phyloP scores from a whole-genome alignment of 1,284 basidiomycete genomes.

The Trametes polyzona region DNA sequence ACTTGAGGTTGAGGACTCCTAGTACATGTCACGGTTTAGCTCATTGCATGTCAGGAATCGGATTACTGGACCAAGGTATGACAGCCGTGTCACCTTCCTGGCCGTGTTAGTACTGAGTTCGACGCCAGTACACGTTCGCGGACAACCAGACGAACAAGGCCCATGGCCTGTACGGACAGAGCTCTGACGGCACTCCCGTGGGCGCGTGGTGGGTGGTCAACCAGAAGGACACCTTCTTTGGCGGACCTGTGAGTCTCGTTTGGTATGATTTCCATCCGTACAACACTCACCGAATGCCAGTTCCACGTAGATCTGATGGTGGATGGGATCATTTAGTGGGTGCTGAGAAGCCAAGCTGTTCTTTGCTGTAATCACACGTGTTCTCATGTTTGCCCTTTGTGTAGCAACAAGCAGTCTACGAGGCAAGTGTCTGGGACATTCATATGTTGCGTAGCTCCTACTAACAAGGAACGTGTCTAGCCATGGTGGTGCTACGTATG shows the following conservation, averaged over 20 bases:
- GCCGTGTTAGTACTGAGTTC: not conserved
- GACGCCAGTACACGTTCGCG: constrained; percentile 31
- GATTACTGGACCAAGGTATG: constrained; percentile 35
- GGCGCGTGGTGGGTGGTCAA: constrained; percentile 37
- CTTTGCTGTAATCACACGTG: too few species aligned
- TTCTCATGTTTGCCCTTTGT: too few species aligned
- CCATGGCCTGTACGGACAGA: constrained; percentile 25
- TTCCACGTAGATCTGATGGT: constrained; percentile 35
- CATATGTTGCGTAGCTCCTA: not conserved
- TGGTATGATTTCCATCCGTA: not conserved
- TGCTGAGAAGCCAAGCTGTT: not conserved
- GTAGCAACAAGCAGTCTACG: constrained; percentile 32
- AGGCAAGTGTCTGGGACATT: constrained; percentile 9
- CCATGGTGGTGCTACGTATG: constrained; percentile 27
- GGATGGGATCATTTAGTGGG: constrained; percentile 32
- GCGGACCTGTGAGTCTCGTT: constrained; percentile 27
- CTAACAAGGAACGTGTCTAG: not conserved
- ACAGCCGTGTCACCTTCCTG: too few species aligned
- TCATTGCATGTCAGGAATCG: too few species aligned
- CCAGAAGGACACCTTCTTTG: constrained; percentile 35
- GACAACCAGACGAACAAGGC: constrained; percentile 34
- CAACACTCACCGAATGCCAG: constrained; percentile 1
- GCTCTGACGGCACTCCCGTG: constrained; percentile 24
- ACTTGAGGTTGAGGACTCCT: too few species aligned
- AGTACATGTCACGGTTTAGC: too few species aligned